A percentile compares a stretch with the other conserved stretches of the same genome.
Conservation (phyloP, 768 basidiomycete genomes). For the Gelatoporia subvermispora region DNA sequence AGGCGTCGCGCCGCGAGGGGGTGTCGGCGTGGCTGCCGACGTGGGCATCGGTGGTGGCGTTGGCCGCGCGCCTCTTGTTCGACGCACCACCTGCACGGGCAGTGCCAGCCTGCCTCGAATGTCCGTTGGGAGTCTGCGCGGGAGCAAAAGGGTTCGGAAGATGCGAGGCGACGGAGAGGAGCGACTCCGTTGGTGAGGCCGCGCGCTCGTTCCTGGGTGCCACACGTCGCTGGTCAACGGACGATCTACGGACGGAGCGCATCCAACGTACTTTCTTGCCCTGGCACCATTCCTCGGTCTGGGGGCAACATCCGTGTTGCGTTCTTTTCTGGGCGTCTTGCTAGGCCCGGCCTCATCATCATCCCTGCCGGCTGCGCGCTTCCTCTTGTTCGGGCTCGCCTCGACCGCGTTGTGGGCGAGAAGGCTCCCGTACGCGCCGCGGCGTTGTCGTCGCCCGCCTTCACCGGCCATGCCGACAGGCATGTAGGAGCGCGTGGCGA, state of each 20-base stretch:
- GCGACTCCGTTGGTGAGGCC: constrained; percentile 67
- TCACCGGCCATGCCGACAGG: constrained; percentile 52
- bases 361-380: constrained; percentile 47
- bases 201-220: constrained; percentile 55
- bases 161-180: constrained; percentile 69
- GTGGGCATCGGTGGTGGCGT: constrained; percentile 13
- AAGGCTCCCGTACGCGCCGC: constrained; percentile 52
- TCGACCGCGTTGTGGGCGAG: constrained; percentile 45
- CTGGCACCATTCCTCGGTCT: constrained; percentile 48
- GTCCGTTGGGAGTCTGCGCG: constrained; percentile 28
- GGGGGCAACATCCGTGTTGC: constrained; percentile 35
- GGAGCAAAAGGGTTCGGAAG: constrained; percentile 33
- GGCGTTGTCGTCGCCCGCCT: constrained; percentile 52
- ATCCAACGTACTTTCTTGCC: constrained; percentile 53
- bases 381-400: constrained; percentile 61
- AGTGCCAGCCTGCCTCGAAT: constrained; percentile 18
- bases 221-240: neutral
- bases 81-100: constrained; percentile 35
- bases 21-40: constrained; percentile 19
- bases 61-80: constrained; percentile 23
- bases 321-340: constrained; percentile 64
- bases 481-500: constrained; percentile 63
- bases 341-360: constrained; percentile 54
- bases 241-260: neutral
- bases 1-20: constrained; percentile 36